Conservation (phyloP, 2,329 filamentous ascomycete genomes). For the Pseudocercospora fijiensis region DNA sequence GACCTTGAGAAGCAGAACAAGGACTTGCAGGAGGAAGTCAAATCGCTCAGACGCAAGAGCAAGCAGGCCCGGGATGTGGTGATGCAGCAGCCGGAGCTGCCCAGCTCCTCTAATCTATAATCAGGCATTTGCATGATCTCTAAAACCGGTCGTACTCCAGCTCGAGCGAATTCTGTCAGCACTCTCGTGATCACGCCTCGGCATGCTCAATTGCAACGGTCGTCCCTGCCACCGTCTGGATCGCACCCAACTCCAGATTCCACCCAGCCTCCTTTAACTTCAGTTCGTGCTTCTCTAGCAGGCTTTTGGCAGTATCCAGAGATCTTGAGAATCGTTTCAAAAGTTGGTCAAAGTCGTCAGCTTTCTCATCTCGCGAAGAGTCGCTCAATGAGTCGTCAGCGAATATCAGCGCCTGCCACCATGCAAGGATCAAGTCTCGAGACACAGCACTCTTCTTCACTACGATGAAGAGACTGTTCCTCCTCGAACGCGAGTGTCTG, state of each 20-base stretch:
- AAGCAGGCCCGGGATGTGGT: background rate
- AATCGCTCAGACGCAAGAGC: background rate
- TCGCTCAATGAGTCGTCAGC: conserved; percentile 33
- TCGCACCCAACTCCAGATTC: conserved; percentile 62
- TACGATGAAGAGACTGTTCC: conserved; percentile 52
- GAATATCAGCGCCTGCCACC: conserved; percentile 58
- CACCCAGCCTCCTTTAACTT: conserved; percentile 57
- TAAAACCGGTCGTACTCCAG: background rate
- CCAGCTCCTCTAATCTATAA: background rate
- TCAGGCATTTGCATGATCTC: background rate
- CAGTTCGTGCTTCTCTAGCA: conserved; percentile 49
- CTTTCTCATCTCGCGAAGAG: conserved; percentile 16
- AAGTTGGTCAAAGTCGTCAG: background rate
- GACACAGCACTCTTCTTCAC: conserved; percentile 60
- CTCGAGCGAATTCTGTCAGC: no score
- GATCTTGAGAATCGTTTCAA: conserved; percentile 46
- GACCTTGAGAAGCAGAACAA: conserved; percentile 52
- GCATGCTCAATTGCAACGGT: conserved; percentile 24
- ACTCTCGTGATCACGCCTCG: background rate
- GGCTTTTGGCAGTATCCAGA: conserved; percentile 40
- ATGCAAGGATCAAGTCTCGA: conserved; percentile 58
- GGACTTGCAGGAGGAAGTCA: background rate
- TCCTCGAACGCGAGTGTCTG: conserved; percentile 36
- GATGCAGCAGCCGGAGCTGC: background rate
- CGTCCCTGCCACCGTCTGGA: conserved; percentile 64